Evolutionary conservation across 73 alveolate species (phyloP).

Genomic region (Paramecium primaurelia): DNA sequence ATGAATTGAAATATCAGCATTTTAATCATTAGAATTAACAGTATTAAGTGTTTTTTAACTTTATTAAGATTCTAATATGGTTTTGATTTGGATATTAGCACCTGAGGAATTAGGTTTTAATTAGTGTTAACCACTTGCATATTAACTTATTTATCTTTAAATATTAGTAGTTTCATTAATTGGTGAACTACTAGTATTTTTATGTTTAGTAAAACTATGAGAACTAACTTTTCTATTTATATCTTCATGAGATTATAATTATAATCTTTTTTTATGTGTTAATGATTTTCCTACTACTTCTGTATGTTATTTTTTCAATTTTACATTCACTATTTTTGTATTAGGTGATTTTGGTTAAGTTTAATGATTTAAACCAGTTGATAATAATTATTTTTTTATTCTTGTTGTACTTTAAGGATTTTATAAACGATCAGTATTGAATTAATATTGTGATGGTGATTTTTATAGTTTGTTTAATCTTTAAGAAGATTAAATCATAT

Average conservation of each 20-base stretch:
- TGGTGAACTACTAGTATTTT: constrained; percentile 46
- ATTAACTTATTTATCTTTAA: background rate
- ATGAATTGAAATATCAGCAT: constrained; percentile 36
- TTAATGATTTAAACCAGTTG: background rate
- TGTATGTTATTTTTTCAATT: constrained; percentile 20
- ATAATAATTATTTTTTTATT: background rate
- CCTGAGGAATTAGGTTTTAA: background rate
- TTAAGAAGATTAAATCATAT: constrained; percentile 34
- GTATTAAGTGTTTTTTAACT: background rate
- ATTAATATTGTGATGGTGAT: constrained; percentile 37
- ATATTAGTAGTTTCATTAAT: background rate
- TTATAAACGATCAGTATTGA: constrained; percentile 10
- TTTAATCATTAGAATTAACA: background rate
- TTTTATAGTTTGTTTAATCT: background rate
- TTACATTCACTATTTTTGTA: background rate
- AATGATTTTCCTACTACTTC: background rate
- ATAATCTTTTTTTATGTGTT: background rate
- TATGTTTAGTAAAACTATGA: constrained; percentile 45
- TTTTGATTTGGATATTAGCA: background rate
- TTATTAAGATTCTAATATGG: background rate
- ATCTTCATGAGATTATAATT: background rate
- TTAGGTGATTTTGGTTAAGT: background rate
- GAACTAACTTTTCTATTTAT: background rate
- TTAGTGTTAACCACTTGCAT: background rate
- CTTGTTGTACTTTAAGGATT: background rate